Evolutionary conservation across 768 basidiomycete genomes (phyloP).

Genomic region (Tricholoma matsutake): DNA sequence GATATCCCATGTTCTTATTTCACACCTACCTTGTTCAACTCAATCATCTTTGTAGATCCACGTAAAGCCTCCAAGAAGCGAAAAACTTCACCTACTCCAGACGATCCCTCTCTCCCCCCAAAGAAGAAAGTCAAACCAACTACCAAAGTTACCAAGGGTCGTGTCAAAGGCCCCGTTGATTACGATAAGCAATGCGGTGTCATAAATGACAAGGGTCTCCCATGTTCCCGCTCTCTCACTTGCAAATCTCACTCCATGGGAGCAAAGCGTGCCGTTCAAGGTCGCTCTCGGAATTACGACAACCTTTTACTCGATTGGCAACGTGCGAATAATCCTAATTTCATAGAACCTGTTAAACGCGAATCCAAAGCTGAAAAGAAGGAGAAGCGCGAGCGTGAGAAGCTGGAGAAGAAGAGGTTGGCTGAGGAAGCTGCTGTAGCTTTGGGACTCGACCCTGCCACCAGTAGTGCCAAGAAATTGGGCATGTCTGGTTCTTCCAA

Average conservation of each 20-base stretch:
- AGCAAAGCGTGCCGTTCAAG: slow-evolving; percentile 87
- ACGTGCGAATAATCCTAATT: slow-evolving; percentile 82
- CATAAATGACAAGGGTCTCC: slow-evolving; percentile 91
- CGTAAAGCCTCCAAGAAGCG: slow-evolving; percentile 72
- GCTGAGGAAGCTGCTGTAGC: slow-evolving; percentile 69
- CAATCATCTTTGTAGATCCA: slow-evolving; percentile 16
- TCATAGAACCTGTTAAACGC: slow-evolving; percentile 81
- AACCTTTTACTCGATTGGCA: slow-evolving; percentile 91
- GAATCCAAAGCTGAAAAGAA: slow-evolving; percentile 88
- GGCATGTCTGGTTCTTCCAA: slow-evolving; percentile 50
- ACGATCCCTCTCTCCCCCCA: slow-evolving; percentile 61
- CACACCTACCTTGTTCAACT: slow-evolving; percentile 9
- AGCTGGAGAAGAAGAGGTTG: slow-evolving; percentile 75
- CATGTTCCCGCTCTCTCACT: slow-evolving; percentile 92
- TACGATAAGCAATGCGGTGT: slow-evolving; percentile 94
- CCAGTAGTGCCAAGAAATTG: slow-evolving; percentile 40
- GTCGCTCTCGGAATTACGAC: slow-evolving; percentile 82
- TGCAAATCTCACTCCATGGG: slow-evolving; percentile 99
- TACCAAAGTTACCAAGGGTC: slow-evolving; percentile 73
- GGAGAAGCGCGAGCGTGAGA: slow-evolving; percentile 78
- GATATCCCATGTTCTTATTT: slow-evolving; percentile 3
- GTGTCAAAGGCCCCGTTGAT: slow-evolving; percentile 83
- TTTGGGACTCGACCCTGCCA: slow-evolving; percentile 48
- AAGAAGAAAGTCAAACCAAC: slow-evolving; percentile 76
- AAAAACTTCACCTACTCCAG: slow-evolving; percentile 69